Evolutionary conservation across 1,284 basidiomycete genomes (phyloP), one percentile per base, ranked within the genome.

Genomic region (Inonotus hispidus): DNA sequence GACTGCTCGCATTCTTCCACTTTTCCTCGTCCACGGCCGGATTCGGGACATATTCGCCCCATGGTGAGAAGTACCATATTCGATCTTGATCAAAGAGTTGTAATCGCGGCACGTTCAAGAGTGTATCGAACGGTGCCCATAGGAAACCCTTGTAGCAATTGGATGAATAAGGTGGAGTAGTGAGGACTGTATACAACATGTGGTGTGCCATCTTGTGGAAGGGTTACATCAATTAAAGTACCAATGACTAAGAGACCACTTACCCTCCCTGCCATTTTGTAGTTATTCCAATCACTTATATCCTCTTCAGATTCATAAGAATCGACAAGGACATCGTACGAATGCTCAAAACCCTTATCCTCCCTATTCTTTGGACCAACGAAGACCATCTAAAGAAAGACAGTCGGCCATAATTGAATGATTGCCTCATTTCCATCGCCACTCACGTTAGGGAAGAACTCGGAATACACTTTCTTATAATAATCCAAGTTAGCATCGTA

Each of bases 51-150:
- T 74, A 75, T n/a, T 69, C 61, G 13, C 70, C 76, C 68, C 75
- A 79, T 3, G 78, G 78, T n/a, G 77, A 75, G 66, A 81, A 78
- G 63, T 80, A 81, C 77, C 79, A 82, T 64, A 80, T 76, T 16
- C 68, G 67, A 46, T 68, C 68, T 64, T 79, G 77, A 62, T 77
- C 68, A 61, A 81, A 81, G 59, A 73, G 72, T 53, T 78, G 71
- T 11, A 80, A 69, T 19, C 80, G 77, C 13, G 80, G 79, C 27
- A 81, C 67, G 59, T 82, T 82, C 46, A 82, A 71, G 27, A 81
- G 69, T 4, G 79, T 76, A 62, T 81, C 77, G 64, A 81, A 80
- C 11, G 79, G 80, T 19, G 73, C 79, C 79, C 79, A 81, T 14
- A 81, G 73, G 65, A 79, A 80, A 4, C 79, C 80, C 25, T 75